These are phyloP conservation scores for Astrocystis sublimbata DNA, from an alignment of 495 filamentous ascomycete species.

Conservation along the genomic window DNA sequence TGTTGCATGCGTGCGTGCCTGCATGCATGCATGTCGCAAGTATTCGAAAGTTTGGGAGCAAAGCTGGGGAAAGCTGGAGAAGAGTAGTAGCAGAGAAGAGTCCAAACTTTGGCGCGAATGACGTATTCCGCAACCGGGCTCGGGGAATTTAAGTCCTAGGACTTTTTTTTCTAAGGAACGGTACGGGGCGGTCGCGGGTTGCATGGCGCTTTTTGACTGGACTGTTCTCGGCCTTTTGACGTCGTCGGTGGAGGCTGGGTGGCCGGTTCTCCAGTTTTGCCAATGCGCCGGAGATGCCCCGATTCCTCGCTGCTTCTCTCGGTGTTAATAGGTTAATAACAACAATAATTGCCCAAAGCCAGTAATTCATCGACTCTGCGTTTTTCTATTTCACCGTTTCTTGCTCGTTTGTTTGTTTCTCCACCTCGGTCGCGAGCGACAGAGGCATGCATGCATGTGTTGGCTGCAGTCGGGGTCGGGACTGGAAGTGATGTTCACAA, in stretches of 20 bases:
- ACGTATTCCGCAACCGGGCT: not conserved
- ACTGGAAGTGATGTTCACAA: conserved; percentile 1
- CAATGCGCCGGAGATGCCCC: not conserved
- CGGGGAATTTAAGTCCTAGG: conserved; percentile 6
- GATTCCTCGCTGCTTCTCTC: conserved; percentile 1
- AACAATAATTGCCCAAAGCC: not conserved
- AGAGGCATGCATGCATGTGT: not conserved
- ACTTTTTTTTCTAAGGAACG: too few relatives aligned
- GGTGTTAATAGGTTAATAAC: conserved; percentile 9
- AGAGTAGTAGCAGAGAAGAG: too few relatives aligned
- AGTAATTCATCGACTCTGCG: not conserved
- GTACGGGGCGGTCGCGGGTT: too few relatives aligned
- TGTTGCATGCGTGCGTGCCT: conserved; percentile 5
- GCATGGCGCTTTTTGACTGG: too few relatives aligned
- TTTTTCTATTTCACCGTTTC: not conserved
- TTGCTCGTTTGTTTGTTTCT: not conserved
- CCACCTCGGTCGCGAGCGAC: not conserved
- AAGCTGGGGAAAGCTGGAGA: not conserved
- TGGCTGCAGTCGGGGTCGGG: not conserved
- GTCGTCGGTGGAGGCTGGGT: not conserved
- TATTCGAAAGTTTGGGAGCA: too few relatives aligned
- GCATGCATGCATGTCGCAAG: too few relatives aligned
- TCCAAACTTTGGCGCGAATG: conserved; percentile 5
- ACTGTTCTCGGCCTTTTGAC: not conserved
- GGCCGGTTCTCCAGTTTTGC: too few relatives aligned